A percentile compares a stretch with the other conserved stretches of the same genome.
Evolutionary conservation across 1,139 yeast genomes (phyloP).

Genomic region (Pichia norvegensis): DNA sequence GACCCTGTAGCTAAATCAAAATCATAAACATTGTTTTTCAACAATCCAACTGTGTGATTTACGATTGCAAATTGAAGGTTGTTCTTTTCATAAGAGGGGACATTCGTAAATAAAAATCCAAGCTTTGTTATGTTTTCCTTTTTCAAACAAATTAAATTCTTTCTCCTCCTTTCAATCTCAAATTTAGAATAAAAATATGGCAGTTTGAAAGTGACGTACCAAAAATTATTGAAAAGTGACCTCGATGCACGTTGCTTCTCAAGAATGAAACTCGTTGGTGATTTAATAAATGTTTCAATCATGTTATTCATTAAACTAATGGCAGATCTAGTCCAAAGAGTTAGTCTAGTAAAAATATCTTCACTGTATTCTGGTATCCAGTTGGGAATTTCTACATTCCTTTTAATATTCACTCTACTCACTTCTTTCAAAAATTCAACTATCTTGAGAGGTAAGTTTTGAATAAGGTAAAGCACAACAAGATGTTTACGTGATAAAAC

Average conservation of each 20-base stretch:
- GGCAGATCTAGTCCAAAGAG: not conserved
- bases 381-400: slow-evolving; percentile 15
- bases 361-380: slow-evolving; percentile 20
- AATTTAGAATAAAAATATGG: slow-evolving; percentile 30
- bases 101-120: slow-evolving; percentile 30
- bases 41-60: not conserved
- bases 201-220: slow-evolving; percentile 27
- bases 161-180: slow-evolving; percentile 26
- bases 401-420: not conserved
- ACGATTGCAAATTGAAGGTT: not conserved
- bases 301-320: slow-evolving; percentile 9
- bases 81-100: slow-evolving; percentile 22
- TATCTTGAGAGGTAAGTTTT: slow-evolving; percentile 28
- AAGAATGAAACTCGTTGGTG: slow-evolving; percentile 22
- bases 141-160: slow-evolving; percentile 21
- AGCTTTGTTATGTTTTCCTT: slow-evolving; percentile 28
- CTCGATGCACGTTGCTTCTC: slow-evolving; percentile 16
- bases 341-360: not conserved
- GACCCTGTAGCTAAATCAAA: not conserved
- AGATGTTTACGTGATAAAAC: slow-evolving; percentile 28
- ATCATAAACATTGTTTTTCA: not conserved
- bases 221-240: slow-evolving; percentile 16
- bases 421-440: slow-evolving; percentile 7
- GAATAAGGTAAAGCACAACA: slow-evolving; percentile 28
- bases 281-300: slow-evolving; percentile 14